Percentiles rank a stretch among this genome's conserved stretches.
phyloP scores from a whole-genome alignment of 805 yeast genomes.

The Candida golubevii region DNA sequence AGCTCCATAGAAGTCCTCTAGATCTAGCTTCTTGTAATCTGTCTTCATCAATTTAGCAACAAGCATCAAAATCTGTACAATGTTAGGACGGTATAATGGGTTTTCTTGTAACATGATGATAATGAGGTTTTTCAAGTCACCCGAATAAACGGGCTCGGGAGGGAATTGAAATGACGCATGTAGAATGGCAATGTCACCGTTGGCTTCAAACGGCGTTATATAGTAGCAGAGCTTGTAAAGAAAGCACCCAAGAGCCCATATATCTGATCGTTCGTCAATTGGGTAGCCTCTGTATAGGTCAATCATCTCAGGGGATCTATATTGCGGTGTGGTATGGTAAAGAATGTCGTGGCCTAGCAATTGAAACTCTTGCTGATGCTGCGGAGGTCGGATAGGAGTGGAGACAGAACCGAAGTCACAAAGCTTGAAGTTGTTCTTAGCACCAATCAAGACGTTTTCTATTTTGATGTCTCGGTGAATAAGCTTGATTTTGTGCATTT shows the following conservation, averaged over 20 bases:
- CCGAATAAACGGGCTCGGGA: slow-evolving; percentile 60
- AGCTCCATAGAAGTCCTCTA: slow-evolving; percentile 43
- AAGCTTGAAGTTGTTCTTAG: slow-evolving; percentile 64
- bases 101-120: slow-evolving; percentile 78
- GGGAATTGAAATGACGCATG: slow-evolving; percentile 83
- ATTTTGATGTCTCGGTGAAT: slow-evolving; percentile 93
- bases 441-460: slow-evolving; percentile 84
- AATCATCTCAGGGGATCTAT: slow-evolving; percentile 93
- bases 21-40: slow-evolving; percentile 26
- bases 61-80: slow-evolving; percentile 72
- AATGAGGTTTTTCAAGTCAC: slow-evolving; percentile 69
- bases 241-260: slow-evolving; percentile 95
- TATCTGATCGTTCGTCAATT: slow-evolving; percentile 87
- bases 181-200: slow-evolving; percentile 78
- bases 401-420: slow-evolving; percentile 94
- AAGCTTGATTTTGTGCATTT: slow-evolving; percentile 77
- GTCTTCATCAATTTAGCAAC: slow-evolving; percentile 47
- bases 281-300: slow-evolving; percentile 80
- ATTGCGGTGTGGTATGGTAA: slow-evolving; percentile 93
- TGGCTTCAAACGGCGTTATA: slow-evolving; percentile 92
- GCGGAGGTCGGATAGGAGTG: slow-evolving; percentile 66
- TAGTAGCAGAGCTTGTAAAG: slow-evolving; percentile 87
- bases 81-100: slow-evolving; percentile 79
- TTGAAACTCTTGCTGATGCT: slow-evolving; percentile 67
- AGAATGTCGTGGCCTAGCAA: slow-evolving; percentile 78